Base-by-base conservation (phyloP, 2,329 filamentous ascomycete genomes). In the Fusarium sororula region DNA sequence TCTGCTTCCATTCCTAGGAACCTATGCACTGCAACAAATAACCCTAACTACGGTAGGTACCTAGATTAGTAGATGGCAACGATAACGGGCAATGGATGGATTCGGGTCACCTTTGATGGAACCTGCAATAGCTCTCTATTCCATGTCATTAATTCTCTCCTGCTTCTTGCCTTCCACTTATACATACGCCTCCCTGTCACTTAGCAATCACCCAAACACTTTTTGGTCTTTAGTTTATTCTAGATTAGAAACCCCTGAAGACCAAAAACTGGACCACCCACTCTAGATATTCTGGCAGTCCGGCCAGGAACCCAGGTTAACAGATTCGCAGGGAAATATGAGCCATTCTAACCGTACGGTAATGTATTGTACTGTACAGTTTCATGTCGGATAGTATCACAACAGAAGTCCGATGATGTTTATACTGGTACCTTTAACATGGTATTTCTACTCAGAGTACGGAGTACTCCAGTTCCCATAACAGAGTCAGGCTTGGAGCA, bases 91-190 rank as follows among this genome's bases (percentile, higher is more conserved):
- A 44, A 60, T 65, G 56, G 57, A 58, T 58, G 55, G 62, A 58
- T 72, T 57, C 62, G 57, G 57, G 62, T 51, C 56, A 41, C 42
- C 18, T 45, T 63, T 65, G 28, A 51, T 60, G 62, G 62, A 63
- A 63, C 58, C 30, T 70, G 56, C 64, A 63, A 74, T 74, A 72
- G 63, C 50, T 45, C 42, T 64, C 42, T 58, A 32, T 68, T 53
- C 72, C 72, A 72, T 72, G 72, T 69, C 63, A 35, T 68, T 74
- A 74, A 69, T 50, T n/a, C 51, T 37, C 35, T 59, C n/a, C 50
- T 56, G 59, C 58, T 73, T 54, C 54, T 62, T 37, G 26, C n/a
- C 35, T 37, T 63, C 59, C 44, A 57, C 54, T 63, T 55, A 48
- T 54, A 65, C 55, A 41, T 65, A 65, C 67, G 35, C 68, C 68